Base-by-base conservation (phyloP, 2,329 filamentous ascomycete species). In the Colletotrichum acutatum region DNA sequence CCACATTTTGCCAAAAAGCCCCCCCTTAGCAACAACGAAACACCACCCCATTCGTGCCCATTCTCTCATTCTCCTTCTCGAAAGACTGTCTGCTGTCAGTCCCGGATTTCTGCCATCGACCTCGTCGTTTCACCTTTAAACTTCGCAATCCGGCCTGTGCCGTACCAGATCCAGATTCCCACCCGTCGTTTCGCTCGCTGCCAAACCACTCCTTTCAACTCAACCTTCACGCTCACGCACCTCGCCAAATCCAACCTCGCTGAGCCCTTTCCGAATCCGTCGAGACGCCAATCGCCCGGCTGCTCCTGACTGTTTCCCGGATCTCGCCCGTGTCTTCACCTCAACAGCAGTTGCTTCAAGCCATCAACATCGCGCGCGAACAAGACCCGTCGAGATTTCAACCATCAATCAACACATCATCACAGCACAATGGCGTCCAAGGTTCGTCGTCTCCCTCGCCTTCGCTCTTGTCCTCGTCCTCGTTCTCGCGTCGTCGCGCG, bases 371-470 rank as follows among this genome's bases (percentile, higher is more conserved):
- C 52, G 30, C 37, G 22, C 66, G 34, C 53, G 71, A 73, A 42
- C 26, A 59, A 63, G 22, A 12, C 34, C 42, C 53, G 26, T 56
- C 59, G 63, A 53, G 34, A 56, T 56, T 49, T 8, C 32, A 32
- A 37, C 28, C 58, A 68, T 72, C 68, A 56, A 34, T 46, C 34
- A 67, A 32, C 46, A 54, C 42, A 59, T 56, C 16, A 37, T 72
- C 58, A 71, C 68, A 74, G 60, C 76, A 79, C 80, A 80, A 84
- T 84, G 82, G 82, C 82, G 69, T 83, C 82, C 70, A 84, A 84
- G 79, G 82, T 83, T 79, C 69, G 34, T 37, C 59, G 68, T 63
- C 49, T 49, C 19, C 19, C 19, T 49, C 42, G 19, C 19, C 42
- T 19, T 49, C 42, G 42, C 19, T 22, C 42, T 49, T 8, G 42